Evolutionary conservation across 2,329 filamentous ascomycete genomes (phyloP).

Genomic region (Fusarium falciforme): DNA sequence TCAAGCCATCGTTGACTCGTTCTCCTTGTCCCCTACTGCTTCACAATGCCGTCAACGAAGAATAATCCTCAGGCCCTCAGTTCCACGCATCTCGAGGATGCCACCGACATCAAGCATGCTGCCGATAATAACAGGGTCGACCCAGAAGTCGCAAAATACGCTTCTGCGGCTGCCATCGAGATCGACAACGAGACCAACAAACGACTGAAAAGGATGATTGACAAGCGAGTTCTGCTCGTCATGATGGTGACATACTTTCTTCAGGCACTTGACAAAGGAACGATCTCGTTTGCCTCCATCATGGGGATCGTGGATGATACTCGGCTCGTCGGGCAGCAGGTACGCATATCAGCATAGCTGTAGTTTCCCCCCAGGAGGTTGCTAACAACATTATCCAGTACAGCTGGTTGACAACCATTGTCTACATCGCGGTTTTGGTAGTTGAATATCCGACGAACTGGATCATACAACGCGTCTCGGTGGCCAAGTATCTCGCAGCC

Average conservation of each 20-base stretch:
- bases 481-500: neutral
- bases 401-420: neutral
- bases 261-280: neutral
- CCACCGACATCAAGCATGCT: neutral
- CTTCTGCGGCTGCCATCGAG: neutral
- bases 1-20: neutral
- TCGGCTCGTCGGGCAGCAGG: neutral
- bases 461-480: neutral
- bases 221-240: neutral
- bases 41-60: neutral
- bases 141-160: neutral
- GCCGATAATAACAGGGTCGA: neutral
- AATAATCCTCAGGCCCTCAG: neutral
- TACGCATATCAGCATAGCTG: neutral
- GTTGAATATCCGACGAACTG: neutral
- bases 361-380: no score
- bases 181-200: neutral
- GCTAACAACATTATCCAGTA: neutral
- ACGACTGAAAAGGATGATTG: neutral
- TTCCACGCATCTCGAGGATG: neutral
- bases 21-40: neutral
- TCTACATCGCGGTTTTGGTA: neutral
- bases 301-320: neutral
- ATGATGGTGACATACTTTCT: neutral
- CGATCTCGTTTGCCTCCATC: neutral